These are phyloP conservation scores for Dactylellina haptotyla DNA, from an alignment of 2,329 filamentous ascomycete species.

Conservation along the genomic window DNA sequence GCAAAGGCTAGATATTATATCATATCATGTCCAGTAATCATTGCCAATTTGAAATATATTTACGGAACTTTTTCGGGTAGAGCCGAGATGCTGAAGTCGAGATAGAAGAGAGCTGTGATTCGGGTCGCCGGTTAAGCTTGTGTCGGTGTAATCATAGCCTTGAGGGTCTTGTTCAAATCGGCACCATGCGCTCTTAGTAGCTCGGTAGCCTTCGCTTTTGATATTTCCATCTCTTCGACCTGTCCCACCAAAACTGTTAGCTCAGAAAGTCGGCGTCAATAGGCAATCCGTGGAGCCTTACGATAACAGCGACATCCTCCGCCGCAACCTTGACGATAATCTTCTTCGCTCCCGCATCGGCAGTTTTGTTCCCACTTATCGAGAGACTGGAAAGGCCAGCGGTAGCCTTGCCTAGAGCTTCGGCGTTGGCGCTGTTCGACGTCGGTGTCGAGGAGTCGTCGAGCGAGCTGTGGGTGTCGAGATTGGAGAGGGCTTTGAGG, in stretches of 20 bases:
- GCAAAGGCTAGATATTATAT: background rate
- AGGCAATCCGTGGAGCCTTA: no score
- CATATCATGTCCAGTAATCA: background rate
- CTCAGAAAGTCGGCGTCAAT: no score
- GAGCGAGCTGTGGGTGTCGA: conserved; percentile 47
- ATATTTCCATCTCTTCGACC: conserved; percentile 77
- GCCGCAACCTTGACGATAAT: conserved; percentile 75
- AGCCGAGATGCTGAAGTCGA: background rate
- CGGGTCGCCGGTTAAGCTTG: conserved; percentile 16
- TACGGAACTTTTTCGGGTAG: background rate
- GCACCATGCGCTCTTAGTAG: conserved; percentile 77
- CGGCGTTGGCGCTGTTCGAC: conserved; percentile 60
- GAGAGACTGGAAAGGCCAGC: conserved; percentile 62
- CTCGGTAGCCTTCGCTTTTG: conserved; percentile 78
- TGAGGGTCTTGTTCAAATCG: conserved; percentile 74
- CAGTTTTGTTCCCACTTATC: conserved; percentile 59
- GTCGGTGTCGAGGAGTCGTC: conserved; percentile 37
- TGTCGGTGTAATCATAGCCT: conserved; percentile 66
- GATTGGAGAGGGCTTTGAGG: conserved; percentile 55
- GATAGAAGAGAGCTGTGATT: background rate
- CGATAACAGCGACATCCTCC: conserved; percentile 75
- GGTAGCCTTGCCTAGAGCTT: conserved; percentile 62
- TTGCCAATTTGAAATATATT: background rate
- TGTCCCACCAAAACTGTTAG: conserved; percentile 37
- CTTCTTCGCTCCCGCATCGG: conserved; percentile 40